Conservation (phyloP, 2,329 filamentous ascomycete species). For the Verticillium dahliae region DNA sequence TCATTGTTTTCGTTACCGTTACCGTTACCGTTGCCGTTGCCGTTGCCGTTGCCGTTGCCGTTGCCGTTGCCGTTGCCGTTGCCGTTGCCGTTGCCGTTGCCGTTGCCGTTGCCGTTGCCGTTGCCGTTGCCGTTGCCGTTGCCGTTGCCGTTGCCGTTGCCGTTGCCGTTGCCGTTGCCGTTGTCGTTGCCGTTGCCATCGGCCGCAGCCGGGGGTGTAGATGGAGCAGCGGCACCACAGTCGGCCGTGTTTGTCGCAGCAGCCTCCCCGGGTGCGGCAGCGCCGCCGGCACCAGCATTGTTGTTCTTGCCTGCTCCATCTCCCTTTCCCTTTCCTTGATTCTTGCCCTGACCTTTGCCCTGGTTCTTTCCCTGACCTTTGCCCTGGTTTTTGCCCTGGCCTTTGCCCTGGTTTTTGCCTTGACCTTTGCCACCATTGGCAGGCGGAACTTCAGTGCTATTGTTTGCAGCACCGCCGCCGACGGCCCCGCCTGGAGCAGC, state of each 20-base stretch:
- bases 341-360: not conserved
- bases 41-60: not conserved
- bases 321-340: not conserved
- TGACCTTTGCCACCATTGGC: not conserved
- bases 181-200: not conserved
- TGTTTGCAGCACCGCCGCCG: not conserved
- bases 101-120: not conserved
- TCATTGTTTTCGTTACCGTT: not conserved
- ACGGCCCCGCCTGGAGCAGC: not conserved
- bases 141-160: no score
- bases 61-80: not conserved
- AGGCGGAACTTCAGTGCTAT: not conserved
- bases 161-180: no score
- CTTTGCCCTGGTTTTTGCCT: not conserved
- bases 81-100: not conserved
- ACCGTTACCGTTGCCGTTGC: no score
- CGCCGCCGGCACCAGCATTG: not conserved
- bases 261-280: not conserved
- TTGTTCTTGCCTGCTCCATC: not conserved
- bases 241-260: not conserved
- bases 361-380: not conserved
- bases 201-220: not conserved
- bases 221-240: not conserved
- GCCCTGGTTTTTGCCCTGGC: not conserved
- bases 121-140: not conserved